phyloP scores from a whole-genome alignment of 2,329 filamentous ascomycete species.

The Botrytis byssoidea region DNA sequence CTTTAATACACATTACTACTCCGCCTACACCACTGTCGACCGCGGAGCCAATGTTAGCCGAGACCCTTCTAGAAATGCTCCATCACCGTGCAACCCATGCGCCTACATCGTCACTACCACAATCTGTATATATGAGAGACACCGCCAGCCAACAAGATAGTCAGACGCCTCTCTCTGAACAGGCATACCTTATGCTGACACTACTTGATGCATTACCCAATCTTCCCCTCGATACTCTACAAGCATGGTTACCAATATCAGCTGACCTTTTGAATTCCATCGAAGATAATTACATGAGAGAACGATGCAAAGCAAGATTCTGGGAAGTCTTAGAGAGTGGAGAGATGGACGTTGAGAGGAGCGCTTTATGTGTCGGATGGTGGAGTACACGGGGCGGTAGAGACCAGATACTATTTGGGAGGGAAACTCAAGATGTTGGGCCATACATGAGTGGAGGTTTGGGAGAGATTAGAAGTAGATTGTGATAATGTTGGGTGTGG shows the following conservation, averaged over 20 bases:
- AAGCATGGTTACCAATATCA: conserved; percentile 65
- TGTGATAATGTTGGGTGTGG: conserved; percentile 25
- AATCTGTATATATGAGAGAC: conserved; percentile 28
- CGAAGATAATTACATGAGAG: conserved; percentile 53
- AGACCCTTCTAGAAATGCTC: conserved; percentile 63
- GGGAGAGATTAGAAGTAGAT: conserved; percentile 29
- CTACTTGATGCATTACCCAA: conserved; percentile 64
- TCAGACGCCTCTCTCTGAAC: conserved; percentile 51
- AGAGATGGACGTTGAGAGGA: conserved; percentile 70
- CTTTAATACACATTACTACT: conserved; percentile 62
- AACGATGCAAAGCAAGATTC: conserved; percentile 58
- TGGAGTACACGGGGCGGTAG: conserved; percentile 55
- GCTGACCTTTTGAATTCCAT: conserved; percentile 59
- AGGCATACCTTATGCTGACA: conserved; percentile 62
- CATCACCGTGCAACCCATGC: conserved; percentile 58
- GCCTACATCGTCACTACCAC: conserved; percentile 45
- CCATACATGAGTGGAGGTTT: conserved; percentile 38
- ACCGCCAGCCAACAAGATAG: conserved; percentile 37
- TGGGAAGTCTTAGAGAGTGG: conserved; percentile 64
- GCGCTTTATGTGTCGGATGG: conserved; percentile 64
- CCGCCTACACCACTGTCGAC: conserved; percentile 62
- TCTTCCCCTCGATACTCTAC: conserved; percentile 56
- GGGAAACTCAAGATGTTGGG: conserved; percentile 22
- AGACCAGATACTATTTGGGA: conserved; percentile 33
- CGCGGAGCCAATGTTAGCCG: conserved; percentile 61